Evolutionary conservation across 179 eudicot genomes (phyloP).

Genomic region (Silene noctiflora): DNA sequence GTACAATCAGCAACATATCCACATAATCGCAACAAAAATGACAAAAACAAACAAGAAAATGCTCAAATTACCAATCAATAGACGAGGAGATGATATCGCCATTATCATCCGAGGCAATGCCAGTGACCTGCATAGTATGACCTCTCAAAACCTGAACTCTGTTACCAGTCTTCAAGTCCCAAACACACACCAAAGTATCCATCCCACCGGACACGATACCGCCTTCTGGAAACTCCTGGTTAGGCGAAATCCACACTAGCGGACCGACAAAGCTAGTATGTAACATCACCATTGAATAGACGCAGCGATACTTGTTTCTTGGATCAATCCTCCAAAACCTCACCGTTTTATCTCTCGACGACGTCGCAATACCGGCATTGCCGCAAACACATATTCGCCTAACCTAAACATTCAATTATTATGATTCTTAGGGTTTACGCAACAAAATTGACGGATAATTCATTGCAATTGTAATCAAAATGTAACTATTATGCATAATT

Average conservation of each 20-base stretch:
- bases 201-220: conserved; percentile 89
- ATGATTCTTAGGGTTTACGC: not conserved
- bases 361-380: conserved; percentile 76
- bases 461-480: not conserved
- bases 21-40: too few species aligned
- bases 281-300: conserved; percentile 46
- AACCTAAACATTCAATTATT: conserved; percentile 37
- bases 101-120: conserved; percentile 75
- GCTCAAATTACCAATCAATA: conserved; percentile 59
- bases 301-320: conserved; percentile 35
- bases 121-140: conserved; percentile 79
- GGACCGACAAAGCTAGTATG: conserved; percentile 95
- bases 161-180: conserved; percentile 76
- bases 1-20: not conserved
- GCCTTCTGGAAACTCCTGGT: conserved; percentile 72
- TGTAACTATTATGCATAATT: not conserved
- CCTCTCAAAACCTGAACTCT: conserved; percentile 60
- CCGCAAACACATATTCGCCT: conserved; percentile 81
- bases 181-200: conserved; percentile 73
- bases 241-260: conserved; percentile 75
- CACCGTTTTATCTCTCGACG: conserved; percentile 79
- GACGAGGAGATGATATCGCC: conserved; percentile 69
- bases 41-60: not conserved
- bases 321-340: conserved; percentile 71
- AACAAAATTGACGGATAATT: not conserved